phyloP scores from a whole-genome alignment of 495 filamentous ascomycete species.

The Neurospora sp. region DNA sequence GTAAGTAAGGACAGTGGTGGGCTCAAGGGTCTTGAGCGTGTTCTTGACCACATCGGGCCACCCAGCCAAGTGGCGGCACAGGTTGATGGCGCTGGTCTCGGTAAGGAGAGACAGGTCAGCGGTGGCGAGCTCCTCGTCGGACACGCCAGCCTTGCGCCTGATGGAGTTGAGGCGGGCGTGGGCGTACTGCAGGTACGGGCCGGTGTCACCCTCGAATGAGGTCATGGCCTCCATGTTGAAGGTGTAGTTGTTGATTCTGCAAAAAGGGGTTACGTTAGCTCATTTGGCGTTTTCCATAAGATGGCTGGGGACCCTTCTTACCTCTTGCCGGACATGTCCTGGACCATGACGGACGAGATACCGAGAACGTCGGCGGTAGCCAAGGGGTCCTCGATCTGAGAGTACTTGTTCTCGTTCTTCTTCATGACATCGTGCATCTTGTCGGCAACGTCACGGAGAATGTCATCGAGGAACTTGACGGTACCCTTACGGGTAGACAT shows the following conservation, averaged over 20 bases:
- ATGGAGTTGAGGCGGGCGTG: constrained; percentile 56
- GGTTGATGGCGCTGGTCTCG: constrained; percentile 48
- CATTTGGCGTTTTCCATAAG: neutral
- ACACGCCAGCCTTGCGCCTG: constrained; percentile 41
- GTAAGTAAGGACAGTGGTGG: constrained; percentile 63
- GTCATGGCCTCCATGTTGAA: constrained; percentile 58
- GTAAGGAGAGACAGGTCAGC: constrained; percentile 49
- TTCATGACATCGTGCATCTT: constrained; percentile 58
- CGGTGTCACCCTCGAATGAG: constrained; percentile 60
- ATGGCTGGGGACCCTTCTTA: constrained; percentile 12
- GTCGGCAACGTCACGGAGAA: constrained; percentile 49
- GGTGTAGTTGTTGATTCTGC: constrained; percentile 50
- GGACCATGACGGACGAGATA: constrained; percentile 53
- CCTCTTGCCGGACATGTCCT: constrained; percentile 58
- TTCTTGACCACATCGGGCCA: constrained; percentile 56
- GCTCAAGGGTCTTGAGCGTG: constrained; percentile 54
- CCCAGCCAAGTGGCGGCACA: constrained; percentile 50
- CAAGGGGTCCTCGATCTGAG: constrained; percentile 47
- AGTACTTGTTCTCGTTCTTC: constrained; percentile 50
- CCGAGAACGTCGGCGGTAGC: constrained; percentile 47
- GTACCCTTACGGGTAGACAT: constrained; percentile 54
- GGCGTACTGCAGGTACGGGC: constrained; percentile 60
- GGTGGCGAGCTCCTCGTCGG: constrained; percentile 40
- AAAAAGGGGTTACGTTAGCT: neutral
- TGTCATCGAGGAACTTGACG: constrained; percentile 49